phyloP scores from a whole-genome alignment of 192 early-diverging fungal species.

The Entomortierella beljakovae region DNA sequence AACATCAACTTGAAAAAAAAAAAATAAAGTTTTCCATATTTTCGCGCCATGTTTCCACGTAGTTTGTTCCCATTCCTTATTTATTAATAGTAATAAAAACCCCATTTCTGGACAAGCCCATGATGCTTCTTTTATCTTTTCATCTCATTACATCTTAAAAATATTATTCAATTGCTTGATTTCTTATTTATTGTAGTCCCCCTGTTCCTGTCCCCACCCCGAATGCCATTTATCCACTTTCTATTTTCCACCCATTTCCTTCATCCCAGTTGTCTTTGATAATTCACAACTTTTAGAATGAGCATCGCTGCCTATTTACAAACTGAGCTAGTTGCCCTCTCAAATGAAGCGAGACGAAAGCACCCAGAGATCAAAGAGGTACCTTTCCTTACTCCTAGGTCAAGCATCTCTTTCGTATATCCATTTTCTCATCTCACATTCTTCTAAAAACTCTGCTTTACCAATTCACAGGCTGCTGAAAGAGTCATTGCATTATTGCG shows the following conservation, averaged over 20 bases:
- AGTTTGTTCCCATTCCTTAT: no score
- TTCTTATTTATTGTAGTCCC: no score
- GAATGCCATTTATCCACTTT: background rate
- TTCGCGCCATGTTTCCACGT: no score
- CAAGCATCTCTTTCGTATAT: no score
- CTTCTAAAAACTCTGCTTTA: background rate
- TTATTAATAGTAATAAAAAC: no score
- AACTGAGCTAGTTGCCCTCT: constrained; percentile 85
- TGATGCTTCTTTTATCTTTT: no score
- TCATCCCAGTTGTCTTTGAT: background rate
- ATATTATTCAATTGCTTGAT: no score
- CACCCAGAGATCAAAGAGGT: constrained; percentile 98
- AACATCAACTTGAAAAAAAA: no score
- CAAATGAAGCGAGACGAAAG: constrained; percentile 88
- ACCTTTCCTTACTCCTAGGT: background rate
- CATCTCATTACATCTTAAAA: no score
- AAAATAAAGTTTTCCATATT: no score
- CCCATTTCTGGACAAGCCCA: no score
- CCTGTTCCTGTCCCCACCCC: no score
- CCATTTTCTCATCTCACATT: constrained; percentile 1
- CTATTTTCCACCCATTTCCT: background rate
- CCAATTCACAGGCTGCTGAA: constrained; percentile 57
- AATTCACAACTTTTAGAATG: constrained; percentile 8
- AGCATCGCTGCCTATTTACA: constrained; percentile 71
- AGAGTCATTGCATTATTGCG: constrained; percentile 66